Base-by-base conservation (phyloP, 2,329 filamentous ascomycete species). In the Ceratocystis destructans region DNA sequence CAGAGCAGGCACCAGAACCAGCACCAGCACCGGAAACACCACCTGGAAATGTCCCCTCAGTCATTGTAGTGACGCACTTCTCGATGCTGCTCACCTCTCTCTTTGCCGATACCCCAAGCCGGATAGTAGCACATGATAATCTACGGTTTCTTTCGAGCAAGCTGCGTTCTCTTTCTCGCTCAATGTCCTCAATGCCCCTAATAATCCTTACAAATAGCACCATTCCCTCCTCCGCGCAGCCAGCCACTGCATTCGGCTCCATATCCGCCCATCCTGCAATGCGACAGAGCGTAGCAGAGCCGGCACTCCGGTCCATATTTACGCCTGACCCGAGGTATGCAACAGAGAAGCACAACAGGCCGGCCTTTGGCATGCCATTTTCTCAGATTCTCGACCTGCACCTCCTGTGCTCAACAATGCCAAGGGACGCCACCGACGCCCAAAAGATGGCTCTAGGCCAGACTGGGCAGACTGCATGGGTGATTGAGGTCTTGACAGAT, bases 51-150 rank as follows among this genome's bases (percentile, higher is more conserved):
- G 17, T 31, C 41, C 78, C 78, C 6, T 77, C 79, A 65, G 73
- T 85, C 48, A 76, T 86, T 59, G 74, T 85, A 64, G 73, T 85
- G 65, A 83, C 82, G 6, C 80, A 83, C 73, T 78, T 83, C 71
- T 79, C 80, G 1, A 70, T 75, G 17, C 75, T 85, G 3, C 76
- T 85, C 22, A 78, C 77, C 31, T 72, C 77, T 3, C 76, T 85
- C 62, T 85, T 85, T 73, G 74, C 79, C 1, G 76, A 77, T 66
- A 77, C 77, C 68, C 76, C 78, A 70, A 79, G 75, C 68, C 71
- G 74, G 3, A 71, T 75, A 50, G 82, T 82, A 50, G 83, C 82
- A 1, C 82, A 84, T 72, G 71, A 72, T 3, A 73, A 75, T 12
- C 73, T 83, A n/a, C 75, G 77, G 44, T 73, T 76, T n/a, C 77